Evolutionary conservation across 257 asterid genomes (phyloP).

Genomic region (Jacaranda mimosifolia): DNA sequence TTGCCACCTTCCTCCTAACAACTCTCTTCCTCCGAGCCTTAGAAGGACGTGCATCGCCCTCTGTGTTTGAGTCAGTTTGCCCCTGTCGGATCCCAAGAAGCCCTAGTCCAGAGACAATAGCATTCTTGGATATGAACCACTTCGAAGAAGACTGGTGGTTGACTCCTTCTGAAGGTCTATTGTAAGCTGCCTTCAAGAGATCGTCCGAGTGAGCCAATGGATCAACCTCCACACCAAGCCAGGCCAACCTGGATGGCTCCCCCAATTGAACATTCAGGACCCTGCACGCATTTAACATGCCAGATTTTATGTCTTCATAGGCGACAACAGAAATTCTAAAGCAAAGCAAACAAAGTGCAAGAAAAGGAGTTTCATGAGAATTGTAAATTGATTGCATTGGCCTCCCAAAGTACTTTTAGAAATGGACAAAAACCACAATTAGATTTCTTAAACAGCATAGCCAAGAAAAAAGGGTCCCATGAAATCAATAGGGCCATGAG

Average conservation of each 20-base stretch:
- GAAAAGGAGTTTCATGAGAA: not conserved
- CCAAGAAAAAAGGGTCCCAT: not conserved
- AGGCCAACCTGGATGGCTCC: slow-evolving; percentile 85
- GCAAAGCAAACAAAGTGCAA: slow-evolving; percentile 14
- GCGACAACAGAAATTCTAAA: not conserved
- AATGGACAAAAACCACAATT: not conserved
- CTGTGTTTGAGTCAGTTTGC: slow-evolving; percentile 45
- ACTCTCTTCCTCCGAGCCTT: slow-evolving; percentile 86
- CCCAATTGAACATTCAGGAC: slow-evolving; percentile 83
- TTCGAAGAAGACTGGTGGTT: slow-evolving; percentile 69
- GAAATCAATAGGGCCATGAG: not conserved
- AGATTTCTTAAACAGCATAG: not conserved
- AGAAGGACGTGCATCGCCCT: slow-evolving; percentile 61
- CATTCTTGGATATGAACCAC: slow-evolving; percentile 91
- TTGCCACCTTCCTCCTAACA: slow-evolving; percentile 78
- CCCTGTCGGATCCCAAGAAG: slow-evolving; percentile 85
- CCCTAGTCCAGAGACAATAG: slow-evolving; percentile 92
- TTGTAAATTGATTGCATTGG: not conserved
- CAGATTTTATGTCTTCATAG: slow-evolving; percentile 13
- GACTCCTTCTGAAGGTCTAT: slow-evolving; percentile 70
- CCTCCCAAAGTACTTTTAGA: slow-evolving; percentile 6
- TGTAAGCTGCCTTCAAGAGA: slow-evolving; percentile 78
- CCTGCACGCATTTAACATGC: slow-evolving; percentile 53
- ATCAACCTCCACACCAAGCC: slow-evolving; percentile 97
- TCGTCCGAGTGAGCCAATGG: slow-evolving; percentile 83